Evolutionary conservation across 257 asterid genomes (phyloP).

Genomic region (Solanum acaule): DNA sequence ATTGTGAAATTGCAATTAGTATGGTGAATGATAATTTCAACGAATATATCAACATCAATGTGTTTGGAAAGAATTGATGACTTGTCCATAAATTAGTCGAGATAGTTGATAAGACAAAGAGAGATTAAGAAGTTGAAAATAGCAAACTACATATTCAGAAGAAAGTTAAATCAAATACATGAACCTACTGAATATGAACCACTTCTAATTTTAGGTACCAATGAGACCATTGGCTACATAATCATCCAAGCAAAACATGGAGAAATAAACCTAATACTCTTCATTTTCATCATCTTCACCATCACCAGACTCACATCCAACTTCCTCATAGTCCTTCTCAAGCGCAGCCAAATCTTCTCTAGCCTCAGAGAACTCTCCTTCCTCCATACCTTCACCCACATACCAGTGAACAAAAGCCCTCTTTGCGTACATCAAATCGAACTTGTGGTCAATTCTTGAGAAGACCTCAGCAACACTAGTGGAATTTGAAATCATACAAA

Average conservation of each 20-base stretch:
- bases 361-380: conserved; percentile 94
- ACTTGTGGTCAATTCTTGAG: conserved; percentile 89
- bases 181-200: neutral
- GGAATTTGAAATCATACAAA: conserved; percentile 92
- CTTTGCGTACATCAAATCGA: conserved; percentile 86
- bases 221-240: conserved; percentile 14
- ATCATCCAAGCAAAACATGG: neutral
- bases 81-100: neutral
- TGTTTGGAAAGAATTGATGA: neutral
- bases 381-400: conserved; percentile 99
- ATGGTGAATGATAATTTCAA: neutral
- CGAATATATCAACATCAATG: neutral
- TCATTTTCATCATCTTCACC: conserved; percentile 83
- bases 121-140: neutral
- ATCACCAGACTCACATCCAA: conserved; percentile 85
- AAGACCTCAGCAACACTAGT: conserved; percentile 97
- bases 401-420: conserved; percentile 97
- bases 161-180: neutral
- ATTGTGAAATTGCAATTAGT: neutral
- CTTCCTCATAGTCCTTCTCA: conserved; percentile 96
- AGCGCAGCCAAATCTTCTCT: conserved; percentile 96
- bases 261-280: conserved; percentile 20
- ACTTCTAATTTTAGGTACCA: neutral
- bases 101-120: neutral
- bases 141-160: neutral